Conservation (phyloP, 495 filamentous ascomycete genomes). For the Penicillium desertorum region DNA sequence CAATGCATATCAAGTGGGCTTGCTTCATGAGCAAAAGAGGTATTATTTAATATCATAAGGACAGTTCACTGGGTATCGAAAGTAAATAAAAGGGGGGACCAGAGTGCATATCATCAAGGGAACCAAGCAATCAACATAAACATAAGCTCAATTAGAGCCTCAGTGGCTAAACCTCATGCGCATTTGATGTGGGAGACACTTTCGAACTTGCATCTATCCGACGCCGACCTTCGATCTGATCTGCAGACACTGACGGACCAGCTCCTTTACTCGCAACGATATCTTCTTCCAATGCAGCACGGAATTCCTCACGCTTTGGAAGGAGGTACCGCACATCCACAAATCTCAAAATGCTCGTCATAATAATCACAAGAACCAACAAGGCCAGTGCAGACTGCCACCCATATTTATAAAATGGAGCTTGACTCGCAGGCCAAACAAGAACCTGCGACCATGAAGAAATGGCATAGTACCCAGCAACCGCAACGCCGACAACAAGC, state of each 20-base stretch:
- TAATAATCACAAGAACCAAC: slow-evolving; percentile 32
- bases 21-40: not conserved
- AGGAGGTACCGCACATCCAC: slow-evolving; percentile 33
- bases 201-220: slow-evolving; percentile 5
- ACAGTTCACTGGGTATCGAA: not conserved
- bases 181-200: not conserved
- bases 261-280: slow-evolving; percentile 16
- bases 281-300: slow-evolving; percentile 19
- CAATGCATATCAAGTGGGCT: not conserved
- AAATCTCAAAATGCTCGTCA: slow-evolving; percentile 28
- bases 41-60: not conserved
- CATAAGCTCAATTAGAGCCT: not conserved
- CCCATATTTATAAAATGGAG: slow-evolving; percentile 33
- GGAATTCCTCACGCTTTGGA: slow-evolving; percentile 29
- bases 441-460: slow-evolving; percentile 38
- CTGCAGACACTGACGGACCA: slow-evolving; percentile 3
- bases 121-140: not conserved
- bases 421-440: slow-evolving; percentile 34
- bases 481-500: slow-evolving; percentile 31
- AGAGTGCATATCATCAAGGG: not conserved
- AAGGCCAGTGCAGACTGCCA: slow-evolving; percentile 33
- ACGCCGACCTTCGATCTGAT: not conserved
- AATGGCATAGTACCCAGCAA: slow-evolving; percentile 34
- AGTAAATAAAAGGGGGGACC: not conserved
- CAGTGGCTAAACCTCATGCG: slow-evolving; percentile 9